Percentiles rank a stretch among this genome's conserved stretches.
These are phyloP conservation scores for Poterioochromonas sp. DNA, from an alignment of 352 stramenopile species.

Conservation along the genomic window DNA sequence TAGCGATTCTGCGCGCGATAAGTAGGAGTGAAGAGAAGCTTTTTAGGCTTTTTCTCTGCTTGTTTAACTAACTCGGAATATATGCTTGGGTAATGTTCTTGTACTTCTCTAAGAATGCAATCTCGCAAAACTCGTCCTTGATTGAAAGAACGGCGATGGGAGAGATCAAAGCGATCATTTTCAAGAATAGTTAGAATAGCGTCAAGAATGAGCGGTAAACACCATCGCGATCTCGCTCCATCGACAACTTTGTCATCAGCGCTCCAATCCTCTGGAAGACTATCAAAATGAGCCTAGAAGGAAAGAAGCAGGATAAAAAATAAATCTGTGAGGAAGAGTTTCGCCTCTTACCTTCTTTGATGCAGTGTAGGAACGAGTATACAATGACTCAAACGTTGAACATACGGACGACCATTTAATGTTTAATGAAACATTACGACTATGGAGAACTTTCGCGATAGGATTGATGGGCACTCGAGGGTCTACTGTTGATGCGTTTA, in stretches of 20 bases:
- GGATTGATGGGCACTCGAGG: no score
- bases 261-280: background rate
- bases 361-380: no score
- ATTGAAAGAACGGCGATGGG: background rate
- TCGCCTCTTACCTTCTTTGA: no score
- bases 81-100: background rate
- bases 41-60: no score
- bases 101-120: background rate
- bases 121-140: constrained; percentile 1
- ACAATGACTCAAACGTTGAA: no score
- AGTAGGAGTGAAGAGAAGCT: background rate
- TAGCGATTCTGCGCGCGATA: background rate
- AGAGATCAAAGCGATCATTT: background rate
- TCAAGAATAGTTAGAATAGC: background rate
- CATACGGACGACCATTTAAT: no score
- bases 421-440: no score
- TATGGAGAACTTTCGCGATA: no score
- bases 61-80: no score
- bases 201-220: background rate
- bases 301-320: no score
- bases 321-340: no score
- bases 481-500: no score
- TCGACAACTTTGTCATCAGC: background rate
- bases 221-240: background rate
- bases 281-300: constrained; percentile 31